Conservation (phyloP, 2,329 filamentous ascomycete species). For the Hypoxylon sp. region DNA sequence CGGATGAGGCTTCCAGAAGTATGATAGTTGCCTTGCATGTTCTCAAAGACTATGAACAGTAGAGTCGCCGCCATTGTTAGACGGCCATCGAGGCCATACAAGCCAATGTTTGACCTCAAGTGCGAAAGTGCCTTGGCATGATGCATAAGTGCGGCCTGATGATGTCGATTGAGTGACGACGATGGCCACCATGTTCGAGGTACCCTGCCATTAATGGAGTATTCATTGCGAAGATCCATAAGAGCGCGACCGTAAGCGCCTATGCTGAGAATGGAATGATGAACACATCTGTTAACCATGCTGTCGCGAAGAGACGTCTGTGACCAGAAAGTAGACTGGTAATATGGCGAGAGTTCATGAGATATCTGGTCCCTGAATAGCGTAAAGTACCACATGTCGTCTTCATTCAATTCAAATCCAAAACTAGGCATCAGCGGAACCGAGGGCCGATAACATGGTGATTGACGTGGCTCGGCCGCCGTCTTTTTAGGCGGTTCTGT, state of each 20-base stretch:
- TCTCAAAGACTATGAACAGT: slow-evolving; percentile 52
- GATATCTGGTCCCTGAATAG: slow-evolving; percentile 47
- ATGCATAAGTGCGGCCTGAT: slow-evolving; percentile 50
- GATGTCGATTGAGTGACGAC: slow-evolving; percentile 45
- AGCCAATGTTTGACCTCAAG: slow-evolving; percentile 45
- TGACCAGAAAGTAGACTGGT: slow-evolving; percentile 47
- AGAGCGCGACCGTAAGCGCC: slow-evolving; percentile 50
- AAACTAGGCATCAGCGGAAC: slow-evolving; percentile 34
- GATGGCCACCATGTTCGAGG: slow-evolving; percentile 47
- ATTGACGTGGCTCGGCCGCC: slow-evolving; percentile 16
- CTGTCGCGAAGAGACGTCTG: slow-evolving; percentile 49
- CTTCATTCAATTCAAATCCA: slow-evolving; percentile 44
- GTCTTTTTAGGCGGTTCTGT: slow-evolving; percentile 13
- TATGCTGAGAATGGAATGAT: slow-evolving; percentile 51
- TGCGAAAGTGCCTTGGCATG: slow-evolving; percentile 49
- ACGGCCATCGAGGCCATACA: slow-evolving; percentile 44
- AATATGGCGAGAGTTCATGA: slow-evolving; percentile 47
- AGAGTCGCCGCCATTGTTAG: slow-evolving; percentile 50
- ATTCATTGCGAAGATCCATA: slow-evolving; percentile 45
- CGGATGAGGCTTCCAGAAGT: slow-evolving; percentile 49
- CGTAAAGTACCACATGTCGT: slow-evolving; percentile 50
- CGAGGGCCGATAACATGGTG: slow-evolving; percentile 19
- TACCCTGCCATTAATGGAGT: slow-evolving; percentile 21
- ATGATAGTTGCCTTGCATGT: slow-evolving; percentile 53
- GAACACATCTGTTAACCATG: slow-evolving; percentile 46